Conservation (phyloP, 169 alveolate genomes). For the Theileria annulata region DNA sequence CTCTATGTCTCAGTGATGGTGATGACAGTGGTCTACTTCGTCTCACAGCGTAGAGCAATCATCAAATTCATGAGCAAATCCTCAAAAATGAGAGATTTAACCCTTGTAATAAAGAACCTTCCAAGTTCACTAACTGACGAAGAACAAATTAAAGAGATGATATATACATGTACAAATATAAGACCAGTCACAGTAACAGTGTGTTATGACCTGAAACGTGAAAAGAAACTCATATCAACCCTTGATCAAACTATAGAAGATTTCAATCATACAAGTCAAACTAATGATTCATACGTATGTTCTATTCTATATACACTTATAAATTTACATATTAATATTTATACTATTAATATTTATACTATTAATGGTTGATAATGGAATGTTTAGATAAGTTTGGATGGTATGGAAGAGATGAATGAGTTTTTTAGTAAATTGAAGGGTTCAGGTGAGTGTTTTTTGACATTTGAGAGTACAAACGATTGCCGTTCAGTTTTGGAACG, state of each 20-base stretch:
- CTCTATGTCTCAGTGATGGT: conserved; percentile 50
- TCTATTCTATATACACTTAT: neutral
- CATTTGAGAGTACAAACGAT: conserved; percentile 27
- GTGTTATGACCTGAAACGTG: conserved; percentile 32
- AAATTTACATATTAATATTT: neutral
- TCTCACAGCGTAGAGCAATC: conserved; percentile 48
- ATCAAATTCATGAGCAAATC: conserved; percentile 9
- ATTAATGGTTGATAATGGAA: neutral
- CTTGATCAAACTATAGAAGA: conserved; percentile 21
- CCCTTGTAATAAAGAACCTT: conserved; percentile 38
- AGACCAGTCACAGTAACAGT: conserved; percentile 45
- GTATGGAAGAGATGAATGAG: conserved; percentile 15
- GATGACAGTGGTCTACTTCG: conserved; percentile 37
- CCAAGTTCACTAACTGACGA: conserved; percentile 43
- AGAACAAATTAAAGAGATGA: conserved; percentile 15
- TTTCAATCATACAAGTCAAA: neutral
- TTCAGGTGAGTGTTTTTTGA: conserved; percentile 45
- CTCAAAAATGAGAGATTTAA: conserved; percentile 34
- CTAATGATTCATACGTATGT: neutral
- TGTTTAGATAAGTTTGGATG: conserved; percentile 46
- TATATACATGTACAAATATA: conserved; percentile 27
- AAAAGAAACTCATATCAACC: conserved; percentile 16
- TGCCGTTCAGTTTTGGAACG: conserved; percentile 2
- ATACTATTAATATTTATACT: too few relatives aligned
- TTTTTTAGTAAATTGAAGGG: conserved; percentile 22